Base-by-base conservation (phyloP, 139 green algal genomes). In the Chlorella sorokiniana region DNA sequence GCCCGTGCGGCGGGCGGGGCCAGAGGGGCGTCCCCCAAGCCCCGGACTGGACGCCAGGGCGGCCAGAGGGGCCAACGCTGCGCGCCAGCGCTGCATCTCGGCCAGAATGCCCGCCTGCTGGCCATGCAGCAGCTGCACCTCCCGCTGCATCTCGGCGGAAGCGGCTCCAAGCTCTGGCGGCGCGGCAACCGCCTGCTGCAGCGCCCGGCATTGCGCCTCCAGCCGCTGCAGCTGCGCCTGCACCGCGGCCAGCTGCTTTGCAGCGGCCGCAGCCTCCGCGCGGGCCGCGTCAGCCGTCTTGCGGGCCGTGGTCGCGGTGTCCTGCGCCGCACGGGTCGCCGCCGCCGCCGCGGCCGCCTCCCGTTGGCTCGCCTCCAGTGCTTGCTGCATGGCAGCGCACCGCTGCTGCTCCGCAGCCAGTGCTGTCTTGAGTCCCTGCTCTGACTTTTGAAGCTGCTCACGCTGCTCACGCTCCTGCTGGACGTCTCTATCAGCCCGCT, bases 51-150 rank as follows among this genome's bases (percentile, higher is more conserved):
- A 48, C 31, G 37, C 72, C 20, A 79, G 72, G 8, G 72, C 51
- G 48, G 72, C 72, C 35, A 79, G 35, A 33, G 72, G 70, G 0
- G 22, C 45, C 14, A 78, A 45, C 3, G 70, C 51, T 5, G 72
- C 72, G 25, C 51, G 51, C 72, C 72, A 79, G 42, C 72, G 51
- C 35, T 67, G 27, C 51, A 79, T 22, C 35, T 79, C 72, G 11
- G 35, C 33, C 9, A 41, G 29, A 20, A 79, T 23, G 14, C 33
- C 4, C 23, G 35, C 33, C 33, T 64, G 44, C 52, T 54, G 54
- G 2, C 9, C 8, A 33, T 79, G 72, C 51, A 68, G 72, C 72
- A 40, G 72, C 72, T 48, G 33, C 35, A 20, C 22, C 41, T 38
- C 41, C 68, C 61, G 51, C 51, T 52, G 48, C 72, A 42, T 33